A percentile compares a stretch with the other conserved stretches of the same genome.
Evolutionary conservation across 345 rosid genomes (phyloP).

Genomic region (Passiflora organensis): DNA sequence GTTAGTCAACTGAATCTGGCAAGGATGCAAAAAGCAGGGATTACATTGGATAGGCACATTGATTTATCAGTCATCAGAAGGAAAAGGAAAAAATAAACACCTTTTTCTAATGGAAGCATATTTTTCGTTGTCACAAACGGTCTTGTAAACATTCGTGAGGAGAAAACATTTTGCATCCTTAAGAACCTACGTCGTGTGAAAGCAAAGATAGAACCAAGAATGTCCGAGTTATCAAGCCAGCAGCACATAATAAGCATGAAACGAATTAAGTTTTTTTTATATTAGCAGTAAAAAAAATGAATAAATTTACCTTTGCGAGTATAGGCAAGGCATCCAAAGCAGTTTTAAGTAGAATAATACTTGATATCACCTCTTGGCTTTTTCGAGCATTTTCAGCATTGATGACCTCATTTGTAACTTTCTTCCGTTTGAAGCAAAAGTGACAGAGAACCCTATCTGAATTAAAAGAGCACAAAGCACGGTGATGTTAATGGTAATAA

Average conservation of each 20-base stretch:
- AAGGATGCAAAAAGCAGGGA: too few species aligned
- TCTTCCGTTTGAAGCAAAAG: conserved; percentile 94
- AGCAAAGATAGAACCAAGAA: conserved; percentile 6
- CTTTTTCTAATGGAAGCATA: conserved; percentile 72
- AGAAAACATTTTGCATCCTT: conserved; percentile 85
- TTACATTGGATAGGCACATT: too few species aligned
- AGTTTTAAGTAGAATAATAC: conserved; percentile 91
- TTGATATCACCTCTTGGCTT: conserved; percentile 82
- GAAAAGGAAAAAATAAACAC: conserved; percentile 28
- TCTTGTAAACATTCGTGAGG: conserved; percentile 66
- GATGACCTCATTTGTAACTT: conserved; percentile 58
- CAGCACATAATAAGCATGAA: background rate
- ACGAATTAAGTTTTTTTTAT: too few species aligned
- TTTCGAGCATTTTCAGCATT: conserved; percentile 61
- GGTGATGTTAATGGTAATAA: conserved; percentile 11
- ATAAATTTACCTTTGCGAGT: conserved; percentile 56
- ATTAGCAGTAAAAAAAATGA: conserved; percentile 15
- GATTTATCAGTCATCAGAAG: conserved; percentile 9
- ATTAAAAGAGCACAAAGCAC: background rate
- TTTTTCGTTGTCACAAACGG: conserved; percentile 69
- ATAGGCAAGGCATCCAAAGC: conserved; percentile 92
- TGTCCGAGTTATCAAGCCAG: background rate
- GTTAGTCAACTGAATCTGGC: too few species aligned
- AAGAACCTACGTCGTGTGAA: conserved; percentile 51
- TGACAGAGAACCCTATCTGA: conserved; percentile 95